Conservation (phyloP, 2,329 filamentous ascomycete genomes). For the Ascocoryne sarcoides region DNA sequence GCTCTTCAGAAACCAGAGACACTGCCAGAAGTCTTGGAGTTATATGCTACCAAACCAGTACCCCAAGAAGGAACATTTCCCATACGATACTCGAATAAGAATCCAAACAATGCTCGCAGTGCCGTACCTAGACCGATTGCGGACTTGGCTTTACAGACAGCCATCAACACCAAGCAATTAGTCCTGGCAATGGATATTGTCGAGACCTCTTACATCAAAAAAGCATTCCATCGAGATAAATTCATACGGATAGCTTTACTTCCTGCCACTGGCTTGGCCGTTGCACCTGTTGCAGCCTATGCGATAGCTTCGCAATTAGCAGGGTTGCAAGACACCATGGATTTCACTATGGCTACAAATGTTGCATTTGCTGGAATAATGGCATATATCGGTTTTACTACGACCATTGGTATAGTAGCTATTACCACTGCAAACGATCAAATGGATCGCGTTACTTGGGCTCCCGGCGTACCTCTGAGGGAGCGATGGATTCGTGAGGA, state of each 20-base stretch:
- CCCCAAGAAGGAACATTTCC: slow-evolving; percentile 52
- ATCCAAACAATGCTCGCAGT: slow-evolving; percentile 59
- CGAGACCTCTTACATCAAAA: slow-evolving; percentile 57
- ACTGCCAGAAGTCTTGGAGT: slow-evolving; percentile 68
- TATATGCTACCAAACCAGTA: slow-evolving; percentile 77
- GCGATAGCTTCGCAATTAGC: slow-evolving; percentile 60
- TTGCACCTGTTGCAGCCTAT: slow-evolving; percentile 61
- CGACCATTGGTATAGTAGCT: slow-evolving; percentile 74
- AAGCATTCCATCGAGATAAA: slow-evolving; percentile 59
- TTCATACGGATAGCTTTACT: slow-evolving; percentile 54
- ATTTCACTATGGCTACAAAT: slow-evolving; percentile 62
- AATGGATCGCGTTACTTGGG: slow-evolving; percentile 90
- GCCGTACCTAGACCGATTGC: slow-evolving; percentile 67
- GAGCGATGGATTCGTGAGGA: slow-evolving; percentile 84
- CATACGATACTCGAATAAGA: slow-evolving; percentile 51
- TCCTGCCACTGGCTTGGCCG: slow-evolving; percentile 46
- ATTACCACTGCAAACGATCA: slow-evolving; percentile 86
- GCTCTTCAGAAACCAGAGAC: slow-evolving; percentile 64
- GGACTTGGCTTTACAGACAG: slow-evolving; percentile 65
- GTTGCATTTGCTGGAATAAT: slow-evolving; percentile 74
- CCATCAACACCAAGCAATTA: slow-evolving; percentile 72
- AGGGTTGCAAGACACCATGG: slow-evolving; percentile 65
- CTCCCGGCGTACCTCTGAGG: slow-evolving; percentile 68
- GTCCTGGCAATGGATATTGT: slow-evolving; percentile 69
- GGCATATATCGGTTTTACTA: slow-evolving; percentile 75